Base-by-base conservation (phyloP, 495 filamentous ascomycete species). In the Entonaema liquescens region DNA sequence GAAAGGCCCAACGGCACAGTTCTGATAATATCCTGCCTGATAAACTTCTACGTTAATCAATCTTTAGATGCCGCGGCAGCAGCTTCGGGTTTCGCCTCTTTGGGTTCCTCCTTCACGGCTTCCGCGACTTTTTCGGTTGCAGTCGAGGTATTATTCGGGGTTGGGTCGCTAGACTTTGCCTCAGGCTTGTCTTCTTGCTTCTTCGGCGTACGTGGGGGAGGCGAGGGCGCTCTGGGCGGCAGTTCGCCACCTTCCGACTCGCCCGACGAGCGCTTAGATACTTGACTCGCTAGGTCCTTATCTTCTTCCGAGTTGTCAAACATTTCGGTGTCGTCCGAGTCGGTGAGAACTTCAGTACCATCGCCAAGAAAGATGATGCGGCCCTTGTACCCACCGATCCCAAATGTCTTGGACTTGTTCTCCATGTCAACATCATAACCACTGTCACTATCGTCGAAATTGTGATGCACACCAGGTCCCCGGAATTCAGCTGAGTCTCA, bases 281-380 rank as follows among this genome's bases (percentile, higher is more conserved):
- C 84, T 73, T 88, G 86, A 74, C 82, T 87, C 19, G 72, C 84
- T 5, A 87, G 80, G 67, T 95, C 94, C 78, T 91, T 91, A 68
- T 95, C 91, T 78, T 96, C 92, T 64, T 93, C 93, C 59, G 88
- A 86, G 65, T 93, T 89, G 78, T 97, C 94, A 83, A 97, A 95
- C 86, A 98, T 93, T 67, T 97, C 92, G 33, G 90, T 89, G 71
- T 98, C 95, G 74, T 93, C 90, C 65, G 91, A 90, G 73, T 93
- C 94, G 44, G 92, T 91, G 59, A 93, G 81, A 69, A 95, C 85
- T 83, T 97, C 94, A 63, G 92, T 95, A 69, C 95, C 95, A 83
- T 98, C 93, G 38, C 95, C 94, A 40, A 99, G 86, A 75, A 97
- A 89, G 76, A 98, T 98, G 76, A 98, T 93, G 62, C 94, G 89